phyloP scores from a whole-genome alignment of 2,329 filamentous ascomycete genomes.

The Cladosporium sp. region DNA sequence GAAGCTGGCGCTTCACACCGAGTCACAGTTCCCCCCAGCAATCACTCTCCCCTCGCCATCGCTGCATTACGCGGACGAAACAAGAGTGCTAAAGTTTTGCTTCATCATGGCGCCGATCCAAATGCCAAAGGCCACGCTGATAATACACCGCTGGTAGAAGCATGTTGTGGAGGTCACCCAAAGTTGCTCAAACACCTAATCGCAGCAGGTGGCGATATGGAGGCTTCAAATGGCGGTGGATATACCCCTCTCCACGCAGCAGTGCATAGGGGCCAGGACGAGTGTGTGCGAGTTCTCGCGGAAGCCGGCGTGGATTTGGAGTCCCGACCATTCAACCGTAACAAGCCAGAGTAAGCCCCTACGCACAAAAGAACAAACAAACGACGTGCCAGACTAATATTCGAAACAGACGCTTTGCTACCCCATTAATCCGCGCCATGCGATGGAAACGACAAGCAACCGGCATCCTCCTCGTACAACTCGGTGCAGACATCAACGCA shows the following conservation, averaged over 20 bases:
- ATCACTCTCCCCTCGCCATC: conserved; percentile 1
- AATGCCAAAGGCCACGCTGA: conserved; percentile 5
- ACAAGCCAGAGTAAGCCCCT: neutral
- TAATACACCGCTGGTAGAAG: conserved; percentile 4
- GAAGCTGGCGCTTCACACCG: neutral
- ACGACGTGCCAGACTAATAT: too few relatives aligned
- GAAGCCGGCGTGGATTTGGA: conserved; percentile 7
- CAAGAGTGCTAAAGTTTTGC: neutral
- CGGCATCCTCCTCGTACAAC: neutral
- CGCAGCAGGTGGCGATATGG: neutral
- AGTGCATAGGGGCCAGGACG: conserved; percentile 2
- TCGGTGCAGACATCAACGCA: neutral
- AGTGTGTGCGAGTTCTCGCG: conserved; percentile 1
- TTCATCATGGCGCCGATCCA: conserved; percentile 5
- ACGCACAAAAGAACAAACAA: too few relatives aligned
- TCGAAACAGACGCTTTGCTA: neutral
- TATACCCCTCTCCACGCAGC: conserved; percentile 4
- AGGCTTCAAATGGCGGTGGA: neutral
- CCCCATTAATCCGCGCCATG: neutral
- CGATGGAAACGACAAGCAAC: neutral
- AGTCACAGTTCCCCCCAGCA: neutral
- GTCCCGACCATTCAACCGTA: neutral
- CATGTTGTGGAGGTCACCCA: conserved; percentile 3
- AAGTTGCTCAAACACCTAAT: conserved; percentile 8
- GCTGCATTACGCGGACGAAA: conserved; percentile 3